Evolutionary conservation across 192 early-diverging fungal species (phyloP).

Genomic region (Jimgerdemannia flammicorona): DNA sequence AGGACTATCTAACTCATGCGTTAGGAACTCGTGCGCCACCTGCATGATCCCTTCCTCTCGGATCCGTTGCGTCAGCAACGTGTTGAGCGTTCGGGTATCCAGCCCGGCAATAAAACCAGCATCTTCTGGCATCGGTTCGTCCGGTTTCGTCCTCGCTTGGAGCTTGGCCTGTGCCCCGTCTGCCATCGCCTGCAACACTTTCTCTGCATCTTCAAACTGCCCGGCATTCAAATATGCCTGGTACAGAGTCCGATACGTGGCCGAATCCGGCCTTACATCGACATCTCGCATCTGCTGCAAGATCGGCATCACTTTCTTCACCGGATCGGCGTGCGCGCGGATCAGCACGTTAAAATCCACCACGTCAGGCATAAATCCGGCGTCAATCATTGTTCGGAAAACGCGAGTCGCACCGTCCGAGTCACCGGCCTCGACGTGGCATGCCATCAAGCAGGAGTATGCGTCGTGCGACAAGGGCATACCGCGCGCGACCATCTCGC

Average conservation of each 20-base stretch:
- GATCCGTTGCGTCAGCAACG: slow-evolving; percentile 10
- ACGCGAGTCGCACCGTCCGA: slow-evolving; percentile 2
- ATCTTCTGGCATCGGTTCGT: neutral
- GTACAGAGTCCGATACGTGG: slow-evolving; percentile 16
- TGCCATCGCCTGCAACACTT: neutral
- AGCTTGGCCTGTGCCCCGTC: neutral
- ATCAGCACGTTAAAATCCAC: slow-evolving; percentile 27
- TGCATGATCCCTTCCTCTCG: neutral
- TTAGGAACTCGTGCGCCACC: slow-evolving; percentile 1
- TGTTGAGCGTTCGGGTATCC: slow-evolving; percentile 12
- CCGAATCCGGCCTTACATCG: slow-evolving; percentile 11
- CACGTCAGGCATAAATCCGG: slow-evolving; percentile 13
- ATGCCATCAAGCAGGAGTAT: slow-evolving; percentile 19
- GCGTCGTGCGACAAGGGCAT: slow-evolving; percentile 12
- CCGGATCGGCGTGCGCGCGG: slow-evolving; percentile 5
- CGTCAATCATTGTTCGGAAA: neutral
- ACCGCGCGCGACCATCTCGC: neutral
- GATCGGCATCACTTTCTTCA: slow-evolving; percentile 17
- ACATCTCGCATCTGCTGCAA: slow-evolving; percentile 23
- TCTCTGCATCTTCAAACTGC: neutral
- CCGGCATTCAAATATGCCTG: slow-evolving; percentile 14
- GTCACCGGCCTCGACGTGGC: slow-evolving; percentile 14
- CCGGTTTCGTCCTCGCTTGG: neutral
- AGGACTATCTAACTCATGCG: neutral
- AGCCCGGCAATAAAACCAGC: neutral